Evolutionary conservation across 768 basidiomycete genomes (phyloP).

Genomic region (Trichaptum fuscoviolaceum): DNA sequence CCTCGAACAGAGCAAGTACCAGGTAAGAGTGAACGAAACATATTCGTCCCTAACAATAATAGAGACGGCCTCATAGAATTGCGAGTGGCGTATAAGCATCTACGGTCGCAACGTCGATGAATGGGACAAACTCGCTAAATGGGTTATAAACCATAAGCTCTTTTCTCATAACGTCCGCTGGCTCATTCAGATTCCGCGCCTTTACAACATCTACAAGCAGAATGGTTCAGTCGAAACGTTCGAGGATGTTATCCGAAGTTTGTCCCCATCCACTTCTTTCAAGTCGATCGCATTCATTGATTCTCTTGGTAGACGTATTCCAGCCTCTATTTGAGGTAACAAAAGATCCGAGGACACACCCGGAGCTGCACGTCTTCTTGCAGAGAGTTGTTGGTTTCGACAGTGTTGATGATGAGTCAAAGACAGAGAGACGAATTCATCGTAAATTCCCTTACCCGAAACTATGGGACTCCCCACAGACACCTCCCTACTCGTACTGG

Average conservation of each 20-base stretch:
- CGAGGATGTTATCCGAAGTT: slow-evolving; percentile 87
- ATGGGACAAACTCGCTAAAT: slow-evolving; percentile 98
- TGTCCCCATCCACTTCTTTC: slow-evolving; percentile 25
- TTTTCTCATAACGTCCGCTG: slow-evolving; percentile 97
- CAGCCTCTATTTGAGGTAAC: slow-evolving; percentile 94
- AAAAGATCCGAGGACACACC: slow-evolving; percentile 81
- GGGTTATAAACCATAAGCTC: slow-evolving; percentile 91
- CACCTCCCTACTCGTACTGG: slow-evolving; percentile 97
- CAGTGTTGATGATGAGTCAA: slow-evolving; percentile 98
- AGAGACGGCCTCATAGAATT: slow-evolving; percentile 50
- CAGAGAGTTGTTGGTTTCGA: slow-evolving; percentile 96
- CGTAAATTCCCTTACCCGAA: slow-evolving; percentile 91
- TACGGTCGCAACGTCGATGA: slow-evolving; percentile 81
- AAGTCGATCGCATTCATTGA: neutral
- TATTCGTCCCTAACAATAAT: neutral
- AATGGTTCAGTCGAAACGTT: slow-evolving; percentile 81
- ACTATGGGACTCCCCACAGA: slow-evolving; percentile 84
- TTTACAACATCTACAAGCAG: slow-evolving; percentile 94
- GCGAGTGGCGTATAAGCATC: slow-evolving; percentile 96
- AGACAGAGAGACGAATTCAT: slow-evolving; percentile 84
- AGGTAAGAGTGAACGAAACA: slow-evolving; percentile 41
- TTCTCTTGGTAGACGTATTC: slow-evolving; percentile 68
- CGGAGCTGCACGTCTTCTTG: slow-evolving; percentile 91
- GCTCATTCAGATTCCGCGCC: slow-evolving; percentile 91
- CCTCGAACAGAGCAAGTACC: slow-evolving; percentile 97